These are phyloP conservation scores for Gnetum montanum DNA, from an alignment of 75 land plant species.

Conservation along the genomic window DNA sequence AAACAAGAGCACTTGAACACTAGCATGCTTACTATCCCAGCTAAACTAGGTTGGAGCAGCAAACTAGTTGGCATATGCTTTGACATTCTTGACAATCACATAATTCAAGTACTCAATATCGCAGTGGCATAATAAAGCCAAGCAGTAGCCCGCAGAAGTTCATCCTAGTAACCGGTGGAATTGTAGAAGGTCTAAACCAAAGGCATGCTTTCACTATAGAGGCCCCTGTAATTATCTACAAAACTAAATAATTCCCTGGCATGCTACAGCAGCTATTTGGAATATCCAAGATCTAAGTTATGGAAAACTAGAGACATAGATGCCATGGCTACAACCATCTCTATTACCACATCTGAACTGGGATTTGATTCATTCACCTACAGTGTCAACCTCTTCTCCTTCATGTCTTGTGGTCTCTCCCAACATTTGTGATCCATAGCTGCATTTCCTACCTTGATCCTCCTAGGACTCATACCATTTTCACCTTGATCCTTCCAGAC, in stretches of 20 bases:
- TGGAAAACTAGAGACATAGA: conserved; percentile 89
- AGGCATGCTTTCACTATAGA: conserved; percentile 62
- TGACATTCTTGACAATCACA: conserved; percentile 58
- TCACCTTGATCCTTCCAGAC: too few species aligned
- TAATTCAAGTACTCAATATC: conserved; percentile 51
- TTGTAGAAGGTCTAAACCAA: conserved; percentile 63
- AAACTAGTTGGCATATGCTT: conserved; percentile 71
- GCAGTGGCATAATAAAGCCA: conserved; percentile 96
- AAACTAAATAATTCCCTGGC: conserved; percentile 72
- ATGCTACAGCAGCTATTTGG: conserved; percentile 60
- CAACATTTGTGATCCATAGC: conserved; percentile 83
- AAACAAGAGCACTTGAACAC: conserved; percentile 96
- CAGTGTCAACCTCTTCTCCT: conserved; percentile 59
- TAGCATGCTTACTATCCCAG: conserved; percentile 95
- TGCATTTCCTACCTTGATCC: conserved; percentile 97
- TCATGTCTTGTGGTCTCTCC: conserved; percentile 76
- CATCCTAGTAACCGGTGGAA: conserved; percentile 88
- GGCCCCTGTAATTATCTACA: conserved; percentile 52
- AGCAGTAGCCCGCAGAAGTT: conserved; percentile 89
- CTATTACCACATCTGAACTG: conserved; percentile 90
- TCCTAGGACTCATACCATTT: too few species aligned
- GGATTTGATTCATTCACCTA: conserved; percentile 48
- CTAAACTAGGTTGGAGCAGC: conserved; percentile 89
- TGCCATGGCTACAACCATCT: conserved; percentile 83
- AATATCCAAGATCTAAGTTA: conserved; percentile 39